Conservation (phyloP, 1,139 yeast genomes). For the Magnusiomyces suaveolens region DNA sequence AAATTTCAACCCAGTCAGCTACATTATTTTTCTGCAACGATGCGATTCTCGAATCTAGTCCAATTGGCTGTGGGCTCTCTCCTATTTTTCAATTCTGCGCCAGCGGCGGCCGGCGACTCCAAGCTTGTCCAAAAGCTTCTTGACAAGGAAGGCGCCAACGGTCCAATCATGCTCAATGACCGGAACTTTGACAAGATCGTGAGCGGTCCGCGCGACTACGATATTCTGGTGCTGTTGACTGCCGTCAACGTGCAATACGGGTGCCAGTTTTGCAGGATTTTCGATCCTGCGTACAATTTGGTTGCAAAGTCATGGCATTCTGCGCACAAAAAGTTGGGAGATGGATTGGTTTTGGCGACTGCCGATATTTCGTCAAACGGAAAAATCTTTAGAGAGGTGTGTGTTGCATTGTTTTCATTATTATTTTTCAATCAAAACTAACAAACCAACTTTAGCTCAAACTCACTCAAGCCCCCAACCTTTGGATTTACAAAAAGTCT, state of each 20-base stretch:
- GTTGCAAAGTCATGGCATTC: conserved; percentile 53
- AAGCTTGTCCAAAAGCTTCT: conserved; percentile 9
- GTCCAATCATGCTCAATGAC: conserved; percentile 40
- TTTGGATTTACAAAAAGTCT: conserved; percentile 58
- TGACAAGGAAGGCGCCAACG: conserved; percentile 12
- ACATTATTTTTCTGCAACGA: background rate
- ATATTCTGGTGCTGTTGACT: conserved; percentile 57
- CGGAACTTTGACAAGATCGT: conserved; percentile 50
- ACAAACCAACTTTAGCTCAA: conserved; percentile 30
- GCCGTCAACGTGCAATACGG: conserved; percentile 66
- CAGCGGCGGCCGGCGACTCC: conserved; percentile 7
- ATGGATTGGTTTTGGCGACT: conserved; percentile 54
- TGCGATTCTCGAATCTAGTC: background rate
- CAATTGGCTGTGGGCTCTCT: conserved; percentile 2
- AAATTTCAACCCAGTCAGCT: background rate
- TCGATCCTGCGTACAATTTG: conserved; percentile 55
- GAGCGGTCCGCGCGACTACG: conserved; percentile 61
- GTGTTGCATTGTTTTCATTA: background rate
- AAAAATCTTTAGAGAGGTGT: conserved; percentile 42
- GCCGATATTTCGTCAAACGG: conserved; percentile 59
- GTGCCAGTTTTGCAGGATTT: conserved; percentile 64
- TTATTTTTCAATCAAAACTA: background rate
- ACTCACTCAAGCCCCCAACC: conserved; percentile 69
- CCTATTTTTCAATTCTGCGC: background rate
- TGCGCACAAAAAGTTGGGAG: conserved; percentile 38